phyloP scores from a whole-genome alignment of 2,329 filamentous ascomycete genomes.

The Stachybotrys chlorohalonatus region DNA sequence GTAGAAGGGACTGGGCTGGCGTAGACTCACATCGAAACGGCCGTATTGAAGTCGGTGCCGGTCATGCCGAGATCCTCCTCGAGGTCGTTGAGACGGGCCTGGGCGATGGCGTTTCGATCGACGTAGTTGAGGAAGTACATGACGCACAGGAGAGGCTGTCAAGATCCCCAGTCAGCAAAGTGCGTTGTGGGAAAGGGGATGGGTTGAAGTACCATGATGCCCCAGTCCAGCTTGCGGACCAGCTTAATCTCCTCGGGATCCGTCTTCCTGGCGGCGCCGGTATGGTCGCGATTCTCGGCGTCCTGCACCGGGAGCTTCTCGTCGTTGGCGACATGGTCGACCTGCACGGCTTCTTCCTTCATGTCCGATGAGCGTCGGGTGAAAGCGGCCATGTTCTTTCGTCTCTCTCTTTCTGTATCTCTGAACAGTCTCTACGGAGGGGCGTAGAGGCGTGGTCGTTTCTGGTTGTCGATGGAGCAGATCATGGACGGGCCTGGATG shows the following conservation, averaged over 20 bases:
- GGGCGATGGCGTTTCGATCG: conserved; percentile 35
- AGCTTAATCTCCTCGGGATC: conserved; percentile 29
- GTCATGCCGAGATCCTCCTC: conserved; percentile 41
- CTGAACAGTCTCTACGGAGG: too few species aligned
- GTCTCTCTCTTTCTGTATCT: not conserved
- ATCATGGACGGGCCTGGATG: too few species aligned
- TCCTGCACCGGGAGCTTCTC: not conserved
- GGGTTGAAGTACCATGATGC: conserved; percentile 26
- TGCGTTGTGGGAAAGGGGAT: not conserved
- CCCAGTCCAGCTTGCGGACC: conserved; percentile 29
- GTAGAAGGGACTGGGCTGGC: too few species aligned
- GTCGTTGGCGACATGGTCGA: not conserved
- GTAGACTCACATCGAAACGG: conserved; percentile 24
- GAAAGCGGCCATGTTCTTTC: not conserved
- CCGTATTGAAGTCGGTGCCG: conserved; percentile 45
- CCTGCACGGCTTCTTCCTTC: not conserved
- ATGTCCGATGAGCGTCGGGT: not conserved
- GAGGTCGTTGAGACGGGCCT: conserved; percentile 35
- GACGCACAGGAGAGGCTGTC: conserved; percentile 20
- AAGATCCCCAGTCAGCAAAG: not conserved
- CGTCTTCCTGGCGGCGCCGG: conserved; percentile 26
- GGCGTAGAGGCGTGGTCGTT: too few species aligned
- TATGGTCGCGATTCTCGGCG: conserved; percentile 20
- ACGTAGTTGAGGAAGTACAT: conserved; percentile 37
- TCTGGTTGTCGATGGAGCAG: too few species aligned